These are phyloP conservation scores for Earliella scabrosa DNA, from an alignment of 1,284 basidiomycete species.

Conservation along the genomic window DNA sequence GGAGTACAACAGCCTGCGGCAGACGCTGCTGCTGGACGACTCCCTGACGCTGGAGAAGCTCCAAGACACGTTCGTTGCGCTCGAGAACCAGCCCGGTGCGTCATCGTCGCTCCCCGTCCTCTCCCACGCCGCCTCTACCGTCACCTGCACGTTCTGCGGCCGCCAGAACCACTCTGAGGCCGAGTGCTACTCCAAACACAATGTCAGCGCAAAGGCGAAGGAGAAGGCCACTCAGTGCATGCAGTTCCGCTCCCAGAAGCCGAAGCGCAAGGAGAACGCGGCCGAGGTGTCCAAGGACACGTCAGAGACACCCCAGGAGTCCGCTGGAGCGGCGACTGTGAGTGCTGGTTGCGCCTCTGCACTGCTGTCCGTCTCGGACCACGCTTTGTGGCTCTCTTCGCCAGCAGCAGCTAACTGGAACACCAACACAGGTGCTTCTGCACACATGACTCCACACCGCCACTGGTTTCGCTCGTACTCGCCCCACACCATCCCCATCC, in stretches of 20 bases:
- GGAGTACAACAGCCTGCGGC: neutral
- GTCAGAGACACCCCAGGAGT: neutral
- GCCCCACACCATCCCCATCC: slow-evolving; percentile 10
- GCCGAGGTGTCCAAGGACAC: neutral
- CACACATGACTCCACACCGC: slow-evolving; percentile 10
- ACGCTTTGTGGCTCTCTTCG: slow-evolving; percentile 1
- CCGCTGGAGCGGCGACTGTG: neutral
- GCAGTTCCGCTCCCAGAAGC: neutral
- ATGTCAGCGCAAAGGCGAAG: neutral
- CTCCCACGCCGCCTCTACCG: slow-evolving; percentile 21
- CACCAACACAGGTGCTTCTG: slow-evolving; percentile 14
- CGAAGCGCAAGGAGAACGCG: neutral
- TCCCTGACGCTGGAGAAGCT: slow-evolving; percentile 8
- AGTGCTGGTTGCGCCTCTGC: slow-evolving; percentile 7
- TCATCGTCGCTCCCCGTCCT: slow-evolving; percentile 7
- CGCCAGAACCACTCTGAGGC: slow-evolving; percentile 38
- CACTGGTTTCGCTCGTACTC: slow-evolving; percentile 32
- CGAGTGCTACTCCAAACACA: slow-evolving; percentile 11
- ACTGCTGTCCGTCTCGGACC: neutral
- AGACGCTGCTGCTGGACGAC: neutral
- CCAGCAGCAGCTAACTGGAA: slow-evolving; percentile 9
- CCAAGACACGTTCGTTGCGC: slow-evolving; percentile 7
- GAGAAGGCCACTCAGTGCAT: neutral
- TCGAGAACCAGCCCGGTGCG: slow-evolving; percentile 8
- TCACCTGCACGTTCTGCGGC: slow-evolving; percentile 28